Evolutionary conservation across 2,329 filamentous ascomycete genomes (phyloP).

Genomic region (Penicillium sclerotigenum): DNA sequence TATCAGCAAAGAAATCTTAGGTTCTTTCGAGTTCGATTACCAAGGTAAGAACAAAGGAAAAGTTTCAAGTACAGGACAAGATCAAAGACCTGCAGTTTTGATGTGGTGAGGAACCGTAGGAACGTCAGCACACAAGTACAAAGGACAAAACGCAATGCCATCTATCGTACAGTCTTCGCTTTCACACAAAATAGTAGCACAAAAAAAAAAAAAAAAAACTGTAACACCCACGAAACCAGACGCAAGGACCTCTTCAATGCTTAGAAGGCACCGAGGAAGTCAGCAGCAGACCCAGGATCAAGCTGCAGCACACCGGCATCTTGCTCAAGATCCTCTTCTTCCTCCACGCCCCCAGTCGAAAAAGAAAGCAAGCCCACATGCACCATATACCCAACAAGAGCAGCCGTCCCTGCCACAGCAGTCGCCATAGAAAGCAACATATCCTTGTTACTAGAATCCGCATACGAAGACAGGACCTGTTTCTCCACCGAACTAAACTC

Average conservation of each 20-base stretch:
- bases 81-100: not conserved
- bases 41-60: not conserved
- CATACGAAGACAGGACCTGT: conserved; percentile 24
- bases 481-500: conserved; percentile 27
- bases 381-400: conserved; percentile 39
- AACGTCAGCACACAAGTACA: not conserved
- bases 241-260: not conserved
- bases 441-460: conserved; percentile 31
- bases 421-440: conserved; percentile 36
- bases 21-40: not conserved
- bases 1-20: not conserved
- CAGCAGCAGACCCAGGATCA: conserved; percentile 13
- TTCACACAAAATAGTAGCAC: not conserved
- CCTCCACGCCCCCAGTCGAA: not conserved
- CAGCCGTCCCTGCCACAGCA: conserved; percentile 34
- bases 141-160: conserved; percentile 1
- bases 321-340: conserved; percentile 11
- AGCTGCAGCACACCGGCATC: conserved; percentile 1
- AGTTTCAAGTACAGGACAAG: not conserved
- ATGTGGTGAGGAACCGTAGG: not conserved
- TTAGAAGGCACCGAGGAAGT: conserved; percentile 15
- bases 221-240: not conserved
- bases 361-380: conserved; percentile 29
- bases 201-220: not conserved
- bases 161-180: conserved; percentile 13